phyloP scores from a whole-genome alignment of 202 grass and related monocot genomes.

The Elaeis oleifera region DNA sequence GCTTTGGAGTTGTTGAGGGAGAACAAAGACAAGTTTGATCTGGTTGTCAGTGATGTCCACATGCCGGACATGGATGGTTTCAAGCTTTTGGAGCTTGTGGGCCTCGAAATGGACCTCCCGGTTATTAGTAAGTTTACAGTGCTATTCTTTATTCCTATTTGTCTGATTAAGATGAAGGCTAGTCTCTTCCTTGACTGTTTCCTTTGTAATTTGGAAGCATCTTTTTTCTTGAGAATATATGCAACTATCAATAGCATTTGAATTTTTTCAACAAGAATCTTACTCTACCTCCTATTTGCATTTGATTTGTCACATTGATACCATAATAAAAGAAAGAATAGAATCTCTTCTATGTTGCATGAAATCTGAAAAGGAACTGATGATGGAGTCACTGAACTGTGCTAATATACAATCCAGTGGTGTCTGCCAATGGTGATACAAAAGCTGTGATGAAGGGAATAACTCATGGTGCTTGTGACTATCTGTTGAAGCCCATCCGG shows the following conservation, averaged over 20 bases:
- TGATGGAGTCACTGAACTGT: slow-evolving; percentile 8
- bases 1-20: slow-evolving; percentile 66
- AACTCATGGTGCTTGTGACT: slow-evolving; percentile 87
- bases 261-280: too few species aligned
- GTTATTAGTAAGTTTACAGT: slow-evolving; percentile 67
- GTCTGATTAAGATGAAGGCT: too few species aligned
- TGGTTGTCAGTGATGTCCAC: slow-evolving; percentile 87
- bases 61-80: slow-evolving; percentile 99
- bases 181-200: background rate
- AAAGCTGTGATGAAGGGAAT: slow-evolving; percentile 90
- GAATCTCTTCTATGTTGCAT: too few species aligned
- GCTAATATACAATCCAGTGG: slow-evolving; percentile 41
- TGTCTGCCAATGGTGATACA: slow-evolving; percentile 75
- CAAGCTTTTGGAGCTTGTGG: slow-evolving; percentile 90
- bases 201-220: background rate
- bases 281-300: background rate
- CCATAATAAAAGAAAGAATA: background rate
- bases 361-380: too few species aligned
- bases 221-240: background rate
- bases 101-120: slow-evolving; percentile 94
- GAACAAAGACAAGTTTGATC: slow-evolving; percentile 93
- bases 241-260: background rate
- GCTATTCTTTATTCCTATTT: too few species aligned
- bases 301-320: background rate
- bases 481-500: slow-evolving; percentile 83